Percentiles rank a stretch among this genome's conserved stretches.
Evolutionary conservation across 2,329 filamentous ascomycete species (phyloP).

Genomic region (Cytospora paraplurivora): DNA sequence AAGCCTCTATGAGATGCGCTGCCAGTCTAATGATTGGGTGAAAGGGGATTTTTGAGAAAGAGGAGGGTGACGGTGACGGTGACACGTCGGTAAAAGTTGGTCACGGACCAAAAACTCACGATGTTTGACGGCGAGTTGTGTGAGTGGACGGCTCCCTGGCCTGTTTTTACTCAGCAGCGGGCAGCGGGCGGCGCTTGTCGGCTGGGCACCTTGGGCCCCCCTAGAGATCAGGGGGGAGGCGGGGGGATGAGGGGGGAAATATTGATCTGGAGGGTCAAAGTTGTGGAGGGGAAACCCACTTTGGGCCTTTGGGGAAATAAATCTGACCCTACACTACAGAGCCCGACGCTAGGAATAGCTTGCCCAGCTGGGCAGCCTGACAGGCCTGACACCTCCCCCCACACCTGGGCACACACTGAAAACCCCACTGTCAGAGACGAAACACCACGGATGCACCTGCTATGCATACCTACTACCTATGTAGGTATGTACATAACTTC

Average conservation of each 20-base stretch:
- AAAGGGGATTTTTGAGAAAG: conserved; percentile 3
- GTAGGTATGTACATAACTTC: too few species aligned
- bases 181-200: background rate
- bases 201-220: background rate
- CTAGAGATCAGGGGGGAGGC: background rate
- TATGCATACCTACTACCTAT: too few species aligned
- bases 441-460: too few species aligned
- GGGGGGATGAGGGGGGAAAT: background rate
- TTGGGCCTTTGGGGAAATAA: conserved; percentile 1
- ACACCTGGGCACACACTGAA: too few species aligned
- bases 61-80: conserved; percentile 12
- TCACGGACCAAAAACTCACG: conserved; percentile 28
- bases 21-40: conserved; percentile 2
- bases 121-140: conserved; percentile 28
- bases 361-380: too few species aligned
- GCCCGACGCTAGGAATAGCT: background rate
- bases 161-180: conserved; percentile 10
- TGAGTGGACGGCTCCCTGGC: conserved; percentile 21
- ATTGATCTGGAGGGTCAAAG: background rate
- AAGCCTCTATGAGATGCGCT: conserved; percentile 3
- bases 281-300: background rate
- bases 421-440: too few species aligned
- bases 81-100: conserved; percentile 26
- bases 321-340: background rate
- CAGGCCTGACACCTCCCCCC: too few species aligned